Evolutionary conservation across 768 basidiomycete species (phyloP), one percentile per base, ranked within the genome.

Genomic region (Macrocybe gigantea): DNA sequence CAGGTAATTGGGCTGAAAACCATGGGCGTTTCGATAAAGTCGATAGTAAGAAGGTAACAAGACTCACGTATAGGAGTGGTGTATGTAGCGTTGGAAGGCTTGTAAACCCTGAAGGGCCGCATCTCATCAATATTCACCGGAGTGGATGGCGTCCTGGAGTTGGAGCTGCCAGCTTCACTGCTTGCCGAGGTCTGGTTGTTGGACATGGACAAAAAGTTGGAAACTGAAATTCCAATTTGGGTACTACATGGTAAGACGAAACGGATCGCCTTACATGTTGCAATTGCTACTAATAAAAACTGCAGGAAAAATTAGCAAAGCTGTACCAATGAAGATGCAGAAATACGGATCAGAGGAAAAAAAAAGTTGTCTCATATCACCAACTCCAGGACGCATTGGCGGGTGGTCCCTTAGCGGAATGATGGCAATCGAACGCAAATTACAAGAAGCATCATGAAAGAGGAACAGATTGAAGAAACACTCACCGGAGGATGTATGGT

Each of bases 351-450:
- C 81, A 84, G 81, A 68, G 60, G 22, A 22, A 64, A 49, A 61
- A 60, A 52, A 45, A 61, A 61, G 58, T 78, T 82, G 84, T 88
- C 86, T 88, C 87, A 88, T 77, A 65, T 60, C 75, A 71, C 65
- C 65, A 59, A 57, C 72, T 78, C 74, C 85, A 85, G 84, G 79
- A 73, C 68, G 51, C 70, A 78, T 83, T 70, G 86, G 87, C 87
- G 72, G 73, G 82, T 78, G 73, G 69, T 68, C 80, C 85, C 77
- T 88, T 84, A 79, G 75, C 69, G 56, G 74, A 72, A 70, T 72
- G 70, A 66, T 62, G 71, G 62, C 68, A 60, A 66, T 89, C 87
- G 85, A 88, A 88, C 87, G 87, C 87, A 89, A 89, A 89, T 89
- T 89, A 89, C 87, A 69, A 73, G 55, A 70, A 64, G 87, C 77